These are phyloP conservation scores for Coemansia sp. DNA, from an alignment of 192 early-diverging fungal species.

Conservation along the genomic window DNA sequence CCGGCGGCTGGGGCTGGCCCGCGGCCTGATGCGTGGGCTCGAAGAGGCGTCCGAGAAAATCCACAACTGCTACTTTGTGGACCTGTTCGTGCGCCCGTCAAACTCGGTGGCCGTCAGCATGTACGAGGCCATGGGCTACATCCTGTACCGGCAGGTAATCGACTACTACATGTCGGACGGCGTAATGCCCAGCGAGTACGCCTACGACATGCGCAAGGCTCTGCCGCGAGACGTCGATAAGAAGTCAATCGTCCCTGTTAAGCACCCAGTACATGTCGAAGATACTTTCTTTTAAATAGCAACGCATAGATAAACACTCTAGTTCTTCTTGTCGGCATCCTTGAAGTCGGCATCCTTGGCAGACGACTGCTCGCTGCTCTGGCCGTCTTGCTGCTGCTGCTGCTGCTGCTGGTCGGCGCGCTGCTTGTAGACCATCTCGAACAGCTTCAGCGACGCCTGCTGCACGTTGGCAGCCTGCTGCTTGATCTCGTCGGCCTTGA, in stretches of 20 bases:
- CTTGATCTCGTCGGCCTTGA: conserved; percentile 86
- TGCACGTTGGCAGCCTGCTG: conserved; percentile 81
- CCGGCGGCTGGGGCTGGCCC: conserved; percentile 85
- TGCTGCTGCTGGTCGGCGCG: conserved; percentile 51
- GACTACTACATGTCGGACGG: conserved; percentile 78
- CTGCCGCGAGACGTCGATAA: conserved; percentile 73
- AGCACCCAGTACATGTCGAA: conserved; percentile 27
- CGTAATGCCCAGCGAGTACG: conserved; percentile 75
- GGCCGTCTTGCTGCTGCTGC: conserved; percentile 19
- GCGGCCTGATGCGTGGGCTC: conserved; percentile 82
- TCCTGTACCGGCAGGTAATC: conserved; percentile 81
- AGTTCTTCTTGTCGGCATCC: conserved; percentile 66
- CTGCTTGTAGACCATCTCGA: conserved; percentile 97
- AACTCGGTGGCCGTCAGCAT: conserved; percentile 88
- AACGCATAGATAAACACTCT: no score
- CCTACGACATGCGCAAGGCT: conserved; percentile 94
- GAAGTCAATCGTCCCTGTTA: conserved; percentile 40
- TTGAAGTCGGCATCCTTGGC: conserved; percentile 74
- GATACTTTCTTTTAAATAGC: conserved; percentile 7
- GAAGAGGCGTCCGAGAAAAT: conserved; percentile 89
- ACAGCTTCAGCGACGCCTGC: conserved; percentile 88
- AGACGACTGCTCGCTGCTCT: conserved; percentile 19
- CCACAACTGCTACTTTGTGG: conserved; percentile 74
- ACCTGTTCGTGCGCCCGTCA: conserved; percentile 92
- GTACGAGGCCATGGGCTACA: conserved; percentile 92